These are phyloP conservation scores for Arabis alpina DNA, from an alignment of 345 rosid species.

Conservation along the genomic window DNA sequence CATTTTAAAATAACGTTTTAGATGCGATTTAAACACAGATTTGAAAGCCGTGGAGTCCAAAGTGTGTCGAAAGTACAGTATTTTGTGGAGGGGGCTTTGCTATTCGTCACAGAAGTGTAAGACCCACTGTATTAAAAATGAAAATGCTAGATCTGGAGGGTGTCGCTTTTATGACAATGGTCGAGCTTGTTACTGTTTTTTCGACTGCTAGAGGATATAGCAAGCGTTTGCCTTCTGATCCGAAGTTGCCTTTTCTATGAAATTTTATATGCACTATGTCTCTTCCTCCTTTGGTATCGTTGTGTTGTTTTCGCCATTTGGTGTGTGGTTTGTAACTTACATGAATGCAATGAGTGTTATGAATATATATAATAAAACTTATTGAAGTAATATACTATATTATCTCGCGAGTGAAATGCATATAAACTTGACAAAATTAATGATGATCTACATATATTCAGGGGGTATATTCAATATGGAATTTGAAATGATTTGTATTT, in stretches of 20 bases:
- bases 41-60: constrained; percentile 29
- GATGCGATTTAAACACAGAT: constrained; percentile 24
- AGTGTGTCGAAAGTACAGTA: constrained; percentile 34
- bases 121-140: constrained; percentile 24
- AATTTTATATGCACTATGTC: neutral
- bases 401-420: too few species aligned
- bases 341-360: neutral
- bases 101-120: constrained; percentile 3
- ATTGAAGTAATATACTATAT: too few species aligned
- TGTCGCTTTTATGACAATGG: constrained; percentile 7
- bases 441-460: neutral
- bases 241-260: too few species aligned
- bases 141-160: constrained; percentile 27
- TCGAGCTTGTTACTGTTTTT: constrained; percentile 36
- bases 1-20: neutral
- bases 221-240: neutral
- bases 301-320: neutral
- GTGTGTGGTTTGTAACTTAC: neutral
- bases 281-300: neutral
- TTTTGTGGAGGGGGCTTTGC: constrained; percentile 38
- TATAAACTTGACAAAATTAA: neutral
- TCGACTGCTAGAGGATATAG: constrained; percentile 20
- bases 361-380: too few species aligned
- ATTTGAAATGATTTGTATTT: too few species aligned
- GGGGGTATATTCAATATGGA: too few species aligned